Evolutionary conservation across 2,329 filamentous ascomycete species (phyloP).

Genomic region (Grosmannia huntii): DNA sequence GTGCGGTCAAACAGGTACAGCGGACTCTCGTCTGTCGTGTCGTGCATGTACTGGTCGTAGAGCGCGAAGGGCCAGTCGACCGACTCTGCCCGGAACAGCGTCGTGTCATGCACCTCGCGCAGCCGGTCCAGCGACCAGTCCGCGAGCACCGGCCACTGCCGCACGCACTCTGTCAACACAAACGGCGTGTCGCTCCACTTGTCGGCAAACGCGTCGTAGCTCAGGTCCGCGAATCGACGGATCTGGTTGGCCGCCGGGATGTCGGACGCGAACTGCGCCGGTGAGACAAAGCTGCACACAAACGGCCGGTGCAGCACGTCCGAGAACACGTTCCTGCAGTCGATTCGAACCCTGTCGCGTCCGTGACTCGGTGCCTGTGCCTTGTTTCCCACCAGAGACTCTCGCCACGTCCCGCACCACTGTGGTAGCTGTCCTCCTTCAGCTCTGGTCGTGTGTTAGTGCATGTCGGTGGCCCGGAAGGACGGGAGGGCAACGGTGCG

Average conservation of each 20-base stretch:
- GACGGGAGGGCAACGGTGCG: no score
- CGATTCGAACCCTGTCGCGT: conserved; percentile 38
- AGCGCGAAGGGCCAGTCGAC: conserved; percentile 82
- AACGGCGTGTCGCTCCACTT: conserved; percentile 74
- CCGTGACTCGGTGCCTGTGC: conserved; percentile 25
- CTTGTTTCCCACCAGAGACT: conserved; percentile 48
- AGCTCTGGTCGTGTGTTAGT: conserved; percentile 15
- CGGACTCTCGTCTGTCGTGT: conserved; percentile 74
- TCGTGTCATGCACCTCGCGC: conserved; percentile 47
- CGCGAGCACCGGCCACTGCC: conserved; percentile 64
- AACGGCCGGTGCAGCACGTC: conserved; percentile 86
- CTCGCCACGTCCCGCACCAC: conserved; percentile 80
- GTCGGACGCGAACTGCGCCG: conserved; percentile 51
- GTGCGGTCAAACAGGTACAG: conserved; percentile 82
- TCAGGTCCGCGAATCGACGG: conserved; percentile 52
- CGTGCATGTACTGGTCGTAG: conserved; percentile 71
- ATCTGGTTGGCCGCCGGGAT: conserved; percentile 70
- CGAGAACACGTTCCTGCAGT: conserved; percentile 73
- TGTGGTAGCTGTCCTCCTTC: conserved; percentile 37
- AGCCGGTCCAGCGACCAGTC: conserved; percentile 64
- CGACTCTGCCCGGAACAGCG: conserved; percentile 76
- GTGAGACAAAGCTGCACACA: conserved; percentile 65
- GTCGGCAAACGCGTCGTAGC: conserved; percentile 58
- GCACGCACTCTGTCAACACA: conserved; percentile 71
- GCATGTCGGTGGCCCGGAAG: no score